A percentile compares a stretch with the other conserved stretches of the same genome.
Evolutionary conservation across 495 filamentous ascomycete species (phyloP).

Genomic region (Hyaloscypha finlandica): DNA sequence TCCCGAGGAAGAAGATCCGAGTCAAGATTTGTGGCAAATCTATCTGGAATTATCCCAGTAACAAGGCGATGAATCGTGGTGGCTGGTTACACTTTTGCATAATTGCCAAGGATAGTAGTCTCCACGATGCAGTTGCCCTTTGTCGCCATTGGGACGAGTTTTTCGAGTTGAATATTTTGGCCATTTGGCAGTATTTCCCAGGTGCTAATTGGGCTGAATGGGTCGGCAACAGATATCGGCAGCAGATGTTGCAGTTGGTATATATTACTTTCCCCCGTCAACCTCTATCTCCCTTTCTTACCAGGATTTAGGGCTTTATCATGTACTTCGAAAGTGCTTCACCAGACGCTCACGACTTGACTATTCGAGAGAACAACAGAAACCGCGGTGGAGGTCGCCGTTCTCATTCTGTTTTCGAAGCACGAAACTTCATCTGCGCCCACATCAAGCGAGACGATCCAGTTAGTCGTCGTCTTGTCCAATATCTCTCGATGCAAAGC

Average conservation of each 20-base stretch:
- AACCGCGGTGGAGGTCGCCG: slow-evolving; percentile 37
- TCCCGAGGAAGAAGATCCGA: slow-evolving; percentile 40
- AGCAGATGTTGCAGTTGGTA: slow-evolving; percentile 45
- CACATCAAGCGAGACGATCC: slow-evolving; percentile 53
- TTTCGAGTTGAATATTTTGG: slow-evolving; percentile 49
- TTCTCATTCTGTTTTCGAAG: slow-evolving; percentile 41
- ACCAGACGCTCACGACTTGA: slow-evolving; percentile 36
- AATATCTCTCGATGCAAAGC: slow-evolving; percentile 47
- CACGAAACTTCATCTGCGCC: slow-evolving; percentile 51
- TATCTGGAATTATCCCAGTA: slow-evolving; percentile 58
- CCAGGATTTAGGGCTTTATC: slow-evolving; percentile 9
- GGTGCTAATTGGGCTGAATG: slow-evolving; percentile 47
- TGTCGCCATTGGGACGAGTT: slow-evolving; percentile 59
- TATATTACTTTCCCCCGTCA: neutral
- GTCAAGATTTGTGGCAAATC: slow-evolving; percentile 51
- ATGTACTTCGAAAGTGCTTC: slow-evolving; percentile 18
- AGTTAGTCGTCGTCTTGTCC: slow-evolving; percentile 51
- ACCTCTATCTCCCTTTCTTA: neutral
- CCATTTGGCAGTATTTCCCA: slow-evolving; percentile 52
- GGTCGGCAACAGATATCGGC: slow-evolving; percentile 40
- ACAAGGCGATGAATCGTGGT: slow-evolving; percentile 50
- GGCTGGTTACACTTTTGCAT: slow-evolving; percentile 59
- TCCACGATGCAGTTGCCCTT: slow-evolving; percentile 48
- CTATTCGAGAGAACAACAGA: slow-evolving; percentile 36
- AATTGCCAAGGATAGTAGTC: slow-evolving; percentile 50